These are phyloP conservation scores for Auxenochlorella protothecoides DNA, from an alignment of 139 green algal genomes.

Conservation along the genomic window DNA sequence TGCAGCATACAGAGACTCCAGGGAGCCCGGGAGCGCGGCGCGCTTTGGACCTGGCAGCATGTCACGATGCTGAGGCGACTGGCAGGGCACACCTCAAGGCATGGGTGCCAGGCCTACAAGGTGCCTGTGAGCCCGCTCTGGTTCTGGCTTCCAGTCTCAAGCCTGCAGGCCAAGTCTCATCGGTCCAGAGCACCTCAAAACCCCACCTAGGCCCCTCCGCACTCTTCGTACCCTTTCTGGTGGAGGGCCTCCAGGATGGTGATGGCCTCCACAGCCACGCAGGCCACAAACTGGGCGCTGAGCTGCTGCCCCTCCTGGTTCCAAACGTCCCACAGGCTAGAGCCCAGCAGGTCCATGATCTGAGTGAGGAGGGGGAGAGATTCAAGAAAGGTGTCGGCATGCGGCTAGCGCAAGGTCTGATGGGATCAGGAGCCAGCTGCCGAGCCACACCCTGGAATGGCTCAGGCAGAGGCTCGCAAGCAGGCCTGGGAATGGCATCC, in stretches of 20 bases:
- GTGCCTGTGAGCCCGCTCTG: neutral
- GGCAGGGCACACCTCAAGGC: neutral
- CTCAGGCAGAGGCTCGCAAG: no score
- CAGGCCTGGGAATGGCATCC: no score
- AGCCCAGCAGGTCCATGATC: slow-evolving; percentile 94
- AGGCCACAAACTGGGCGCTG: slow-evolving; percentile 88
- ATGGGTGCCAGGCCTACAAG: neutral
- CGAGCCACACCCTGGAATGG: no score
- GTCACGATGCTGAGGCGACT: neutral
- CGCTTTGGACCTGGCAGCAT: neutral
- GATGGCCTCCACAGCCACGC: slow-evolving; percentile 91
- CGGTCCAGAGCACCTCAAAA: no score
- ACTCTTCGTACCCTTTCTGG: slow-evolving; percentile 55
- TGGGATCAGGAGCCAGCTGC: no score
- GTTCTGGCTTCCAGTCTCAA: neutral
- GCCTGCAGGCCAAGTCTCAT: neutral
- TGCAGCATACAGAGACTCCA: neutral
- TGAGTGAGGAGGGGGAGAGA: slow-evolving; percentile 18
- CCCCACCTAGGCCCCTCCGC: no score
- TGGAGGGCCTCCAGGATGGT: slow-evolving; percentile 92
- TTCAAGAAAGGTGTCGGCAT: no score
- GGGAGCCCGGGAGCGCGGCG: neutral
- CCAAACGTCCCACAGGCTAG: slow-evolving; percentile 91
- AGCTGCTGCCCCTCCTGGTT: slow-evolving; percentile 76
- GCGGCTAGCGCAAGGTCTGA: no score